These are phyloP conservation scores for Zoysia japonica DNA, from an alignment of 176 grass and related monocot genomes.

Conservation along the genomic window DNA sequence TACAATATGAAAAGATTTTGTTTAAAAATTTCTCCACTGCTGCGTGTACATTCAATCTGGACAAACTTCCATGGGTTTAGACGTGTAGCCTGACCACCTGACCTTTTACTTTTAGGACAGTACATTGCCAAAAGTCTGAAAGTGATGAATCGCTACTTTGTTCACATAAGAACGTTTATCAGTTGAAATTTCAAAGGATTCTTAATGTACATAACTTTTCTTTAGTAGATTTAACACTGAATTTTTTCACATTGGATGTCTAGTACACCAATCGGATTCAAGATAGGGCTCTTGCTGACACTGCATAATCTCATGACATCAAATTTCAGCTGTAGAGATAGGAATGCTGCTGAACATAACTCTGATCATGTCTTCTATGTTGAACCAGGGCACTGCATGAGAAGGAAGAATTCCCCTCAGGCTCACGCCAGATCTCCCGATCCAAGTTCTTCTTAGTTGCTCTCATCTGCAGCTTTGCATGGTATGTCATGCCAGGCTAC, in stretches of 20 bases:
- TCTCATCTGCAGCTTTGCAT: conserved; percentile 71
- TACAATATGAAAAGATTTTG: not conserved
- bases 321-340: not conserved
- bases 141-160: not conserved
- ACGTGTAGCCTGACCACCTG: not conserved
- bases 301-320: not conserved
- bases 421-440: conserved; percentile 51
- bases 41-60: no score
- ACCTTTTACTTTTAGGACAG: not conserved
- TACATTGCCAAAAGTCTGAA: not conserved
- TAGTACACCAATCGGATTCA: not conserved
- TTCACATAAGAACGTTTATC: not conserved
- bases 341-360: not conserved
- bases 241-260: not conserved
- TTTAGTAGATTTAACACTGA: not conserved
- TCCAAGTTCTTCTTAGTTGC: conserved; percentile 86
- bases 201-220: not conserved
- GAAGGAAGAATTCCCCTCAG: conserved; percentile 51
- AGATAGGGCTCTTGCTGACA: not conserved
- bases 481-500: conserved; percentile 64
- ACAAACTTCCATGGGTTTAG: not conserved
- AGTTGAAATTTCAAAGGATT: not conserved
- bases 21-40: not conserved
- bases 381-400: conserved; percentile 78
- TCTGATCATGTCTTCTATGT: conserved; percentile 9